phyloP scores from a whole-genome alignment of 768 basidiomycete genomes.

The Suillus alpinus region DNA sequence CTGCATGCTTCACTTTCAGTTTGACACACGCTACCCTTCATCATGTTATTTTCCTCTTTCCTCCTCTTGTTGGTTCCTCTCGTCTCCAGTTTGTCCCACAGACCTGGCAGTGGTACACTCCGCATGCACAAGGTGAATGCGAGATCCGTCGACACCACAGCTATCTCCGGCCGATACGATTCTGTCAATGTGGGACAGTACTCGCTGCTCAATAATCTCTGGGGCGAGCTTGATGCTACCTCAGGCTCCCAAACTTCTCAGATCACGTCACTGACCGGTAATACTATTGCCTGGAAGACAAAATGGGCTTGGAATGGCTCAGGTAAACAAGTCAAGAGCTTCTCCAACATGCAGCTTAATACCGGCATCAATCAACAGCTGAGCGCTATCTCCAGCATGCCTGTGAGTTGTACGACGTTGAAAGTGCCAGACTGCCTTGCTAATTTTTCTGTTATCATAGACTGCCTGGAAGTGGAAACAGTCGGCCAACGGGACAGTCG shows the following conservation, averaged over 20 bases:
- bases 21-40: too few relatives aligned
- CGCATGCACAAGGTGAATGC: background rate
- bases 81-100: conserved; percentile 12
- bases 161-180: conserved; percentile 51
- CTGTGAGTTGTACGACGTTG: conserved; percentile 34
- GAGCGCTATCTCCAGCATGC: conserved; percentile 51
- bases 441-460: conserved; percentile 26
- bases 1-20: background rate
- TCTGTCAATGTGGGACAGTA: conserved; percentile 43
- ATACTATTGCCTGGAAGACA: conserved; percentile 48
- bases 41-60: background rate
- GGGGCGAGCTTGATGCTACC: conserved; percentile 36
- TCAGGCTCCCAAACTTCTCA: conserved; percentile 53
- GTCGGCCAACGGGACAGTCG: conserved; percentile 35
- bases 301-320: conserved; percentile 55
- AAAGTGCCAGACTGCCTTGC: background rate
- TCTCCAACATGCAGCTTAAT: conserved; percentile 54
- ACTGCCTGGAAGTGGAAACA: conserved; percentile 59
- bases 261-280: conserved; percentile 41
- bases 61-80: conserved; percentile 21
- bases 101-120: background rate
- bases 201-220: conserved; percentile 48
- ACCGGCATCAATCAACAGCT: conserved; percentile 50
- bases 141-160: conserved; percentile 19
- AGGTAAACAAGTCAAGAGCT: conserved; percentile 51